Evolutionary conservation across 305 asterid species (phyloP), one percentile per base, ranked within the genome.

Genomic region (Fraxinus albicans): DNA sequence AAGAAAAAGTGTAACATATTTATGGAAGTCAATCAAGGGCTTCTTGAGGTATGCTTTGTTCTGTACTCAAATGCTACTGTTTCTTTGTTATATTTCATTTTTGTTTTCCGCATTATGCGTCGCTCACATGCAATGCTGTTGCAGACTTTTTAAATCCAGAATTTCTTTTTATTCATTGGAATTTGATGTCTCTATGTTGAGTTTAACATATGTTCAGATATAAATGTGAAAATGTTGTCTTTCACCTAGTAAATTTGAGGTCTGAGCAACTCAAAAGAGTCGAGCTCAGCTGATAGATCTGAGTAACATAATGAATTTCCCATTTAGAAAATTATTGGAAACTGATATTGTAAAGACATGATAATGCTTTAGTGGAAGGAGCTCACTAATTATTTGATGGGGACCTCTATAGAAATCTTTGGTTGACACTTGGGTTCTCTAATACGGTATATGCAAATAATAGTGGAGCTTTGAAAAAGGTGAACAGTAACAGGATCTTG

Each of bases 11-110:
- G 88, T 34, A 67, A 77, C 47, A 31, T 84, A 58, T 86, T 86
- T 94, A 88, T 94, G 95, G 95, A 91, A 90, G 80, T 91, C 97
- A 78, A 80, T 96, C 80, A 91, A 89, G 88, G 89, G 90, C 77
- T 81, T 94, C 63, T 86, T 91, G 80, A 69, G 97, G 98, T 96
- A 92, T 82, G 90, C 65, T 84, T 76, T 79, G 40, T 63, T 58
- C 76, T 73, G 76, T 79, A 36, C 38, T 53, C 69, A 34, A 6
- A 73, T 67, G 31, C 73, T 36, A 15, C 25, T 78, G 47, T 80
- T 80, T 21, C n/a, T 15, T 65, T 34, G 3, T 44, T 4, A 36
- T 77, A 27, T 73, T 70, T 35, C 67, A 31, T 75, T 76, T n/a
- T 73, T 23, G 60, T n/a, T 81, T 76, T 36, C 83, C 10, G 21